Evolutionary conservation across 2,329 filamentous ascomycete genomes (phyloP).

Genomic region (Xylaria polymorpha): DNA sequence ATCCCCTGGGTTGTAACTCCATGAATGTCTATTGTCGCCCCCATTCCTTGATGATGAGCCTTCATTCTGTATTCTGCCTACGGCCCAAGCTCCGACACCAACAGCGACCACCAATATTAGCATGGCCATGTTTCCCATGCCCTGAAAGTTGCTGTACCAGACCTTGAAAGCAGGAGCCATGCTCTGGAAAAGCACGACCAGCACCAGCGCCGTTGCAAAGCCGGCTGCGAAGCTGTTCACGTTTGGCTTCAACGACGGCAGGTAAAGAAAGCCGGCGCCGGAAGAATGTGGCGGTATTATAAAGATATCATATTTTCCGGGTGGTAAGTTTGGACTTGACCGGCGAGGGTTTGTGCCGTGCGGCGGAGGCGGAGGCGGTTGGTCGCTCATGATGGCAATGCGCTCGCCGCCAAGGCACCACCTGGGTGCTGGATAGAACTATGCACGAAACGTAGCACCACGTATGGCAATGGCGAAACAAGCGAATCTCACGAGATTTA

Average conservation of each 20-base stretch:
- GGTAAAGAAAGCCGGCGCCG: constrained; percentile 89
- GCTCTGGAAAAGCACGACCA: constrained; percentile 77
- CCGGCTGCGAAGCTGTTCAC: constrained; percentile 92
- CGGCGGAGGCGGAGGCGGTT: constrained; percentile 83
- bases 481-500: constrained; percentile 1
- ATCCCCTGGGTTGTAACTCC: constrained; percentile 44
- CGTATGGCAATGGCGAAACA: constrained; percentile 14
- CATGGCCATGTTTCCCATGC: constrained; percentile 78
- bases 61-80: constrained; percentile 72
- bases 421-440: constrained; percentile 31
- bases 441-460: constrained; percentile 43
- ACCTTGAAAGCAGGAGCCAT: constrained; percentile 78
- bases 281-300: constrained; percentile 93
- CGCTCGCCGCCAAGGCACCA: constrained; percentile 58
- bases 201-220: constrained; percentile 78
- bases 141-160: constrained; percentile 78
- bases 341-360: constrained; percentile 83
- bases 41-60: constrained; percentile 44
- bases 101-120: constrained; percentile 77
- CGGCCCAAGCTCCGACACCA: constrained; percentile 81
- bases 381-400: constrained; percentile 66
- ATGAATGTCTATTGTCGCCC: constrained; percentile 39
- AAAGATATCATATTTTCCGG: constrained; percentile 97
- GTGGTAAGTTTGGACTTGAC: constrained; percentile 72
- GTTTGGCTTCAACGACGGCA: constrained; percentile 88